Base-by-base conservation (phyloP, 2,329 filamentous ascomycete genomes). In the Penicillium sp. region DNA sequence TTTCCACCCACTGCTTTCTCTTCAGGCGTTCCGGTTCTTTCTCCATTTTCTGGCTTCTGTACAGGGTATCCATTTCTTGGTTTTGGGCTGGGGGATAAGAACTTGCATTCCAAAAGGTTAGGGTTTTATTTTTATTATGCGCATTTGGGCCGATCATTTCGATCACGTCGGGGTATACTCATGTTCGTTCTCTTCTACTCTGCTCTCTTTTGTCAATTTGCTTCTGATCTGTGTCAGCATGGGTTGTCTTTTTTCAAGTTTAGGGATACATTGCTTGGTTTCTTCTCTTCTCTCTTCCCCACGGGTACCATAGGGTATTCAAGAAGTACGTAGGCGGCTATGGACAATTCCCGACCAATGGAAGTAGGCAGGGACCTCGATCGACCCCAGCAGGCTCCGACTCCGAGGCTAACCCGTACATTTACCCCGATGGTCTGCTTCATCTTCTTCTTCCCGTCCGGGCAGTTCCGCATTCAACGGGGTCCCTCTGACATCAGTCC, bases 401-500 rank as follows among this genome's bases (percentile, higher is more conserved):
- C 47, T 61, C 61, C 63, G 63, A 64, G 63, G 62, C 55, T 65
- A 29, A 52, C 11, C 26, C 24, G 24, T 28, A 10, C 5, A 28
- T 28, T 28, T 10, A 5, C 24, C 10, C 24, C 10, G 5, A 5
- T 5, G 24, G 24, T 36, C n/a, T n/a, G 45, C 52, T 48, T 51
- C 40, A 42, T 43, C 4, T 6, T 10, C 14, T 26, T 5, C 5
- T 26, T 44, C 36, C 28, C 19, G 55, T 52, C 62, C 63, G 63
- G 58, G 51, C 58, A 52, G 52, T 70, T 66, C 69, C 69, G 70
- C 61, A 61, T 60, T 24, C 54, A 48, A 63, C 61, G 52, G 44
- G n/a, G 46, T 11, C 60, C 29, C 52, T 63, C 58, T 75, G 69
- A 73, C 69, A 73, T 74, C 71, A 74, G 67, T 73, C 69, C 72